Conservation (phyloP, 2,329 filamentous ascomycete genomes). For the Hymenoscyphus scutula region DNA sequence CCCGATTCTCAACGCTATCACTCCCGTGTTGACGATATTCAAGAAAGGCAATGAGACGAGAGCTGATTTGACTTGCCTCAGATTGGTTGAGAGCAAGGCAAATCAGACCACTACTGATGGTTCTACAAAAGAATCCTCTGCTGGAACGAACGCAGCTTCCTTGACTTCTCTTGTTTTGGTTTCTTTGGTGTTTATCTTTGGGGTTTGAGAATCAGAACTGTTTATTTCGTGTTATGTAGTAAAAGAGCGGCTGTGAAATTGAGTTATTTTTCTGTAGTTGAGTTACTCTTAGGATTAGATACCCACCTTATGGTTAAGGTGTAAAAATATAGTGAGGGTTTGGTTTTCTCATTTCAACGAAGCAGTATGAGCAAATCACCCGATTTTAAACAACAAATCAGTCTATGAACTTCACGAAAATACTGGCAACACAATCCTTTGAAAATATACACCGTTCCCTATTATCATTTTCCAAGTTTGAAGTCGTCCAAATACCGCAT, state of each 20-base stretch:
- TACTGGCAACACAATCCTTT: neutral
- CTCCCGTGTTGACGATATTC: neutral
- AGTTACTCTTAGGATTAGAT: too few relatives aligned
- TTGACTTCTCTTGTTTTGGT: neutral
- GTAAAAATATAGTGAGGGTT: neutral
- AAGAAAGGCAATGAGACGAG: constrained; percentile 7
- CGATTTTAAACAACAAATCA: neutral
- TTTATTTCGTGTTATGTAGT: neutral
- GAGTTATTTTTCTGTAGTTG: too few relatives aligned
- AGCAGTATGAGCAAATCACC: too few relatives aligned
- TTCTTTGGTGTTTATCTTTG: neutral
- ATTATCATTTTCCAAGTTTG: neutral
- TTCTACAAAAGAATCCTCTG: neutral
- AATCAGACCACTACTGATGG: neutral
- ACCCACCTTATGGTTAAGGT: too few relatives aligned
- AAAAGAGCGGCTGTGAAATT: neutral
- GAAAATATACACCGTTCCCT: neutral
- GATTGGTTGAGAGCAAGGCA: constrained; percentile 3
- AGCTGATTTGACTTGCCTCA: constrained; percentile 6
- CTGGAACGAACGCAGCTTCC: neutral
- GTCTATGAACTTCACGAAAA: neutral
- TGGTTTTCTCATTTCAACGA: neutral
- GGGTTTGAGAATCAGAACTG: neutral
- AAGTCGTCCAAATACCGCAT: neutral
- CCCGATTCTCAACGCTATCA: constrained; percentile 4